Base-by-base conservation (phyloP, 1,139 yeast species). In the Geotrichum reessii region DNA sequence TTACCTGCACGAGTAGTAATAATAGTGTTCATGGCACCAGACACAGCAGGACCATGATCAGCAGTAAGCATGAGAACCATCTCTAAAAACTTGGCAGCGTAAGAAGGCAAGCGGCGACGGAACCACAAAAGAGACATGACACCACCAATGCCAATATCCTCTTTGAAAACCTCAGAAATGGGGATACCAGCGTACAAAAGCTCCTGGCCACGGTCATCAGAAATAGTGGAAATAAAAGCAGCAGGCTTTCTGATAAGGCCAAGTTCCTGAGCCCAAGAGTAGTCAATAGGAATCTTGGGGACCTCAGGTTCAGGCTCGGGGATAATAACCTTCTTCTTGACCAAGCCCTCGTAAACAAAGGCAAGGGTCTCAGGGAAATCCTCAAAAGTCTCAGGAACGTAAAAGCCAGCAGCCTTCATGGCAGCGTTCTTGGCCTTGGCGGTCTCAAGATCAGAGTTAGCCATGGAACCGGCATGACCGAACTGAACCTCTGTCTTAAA, bases 61-160 rank as follows among this genome's bases (percentile, higher is more conserved):
- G 80, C 80, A 50, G 80, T 77, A 47, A 76, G 71, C 80, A 77
- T 77, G 58, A 76, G 74, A 31, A 76, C 80, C 79, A 76, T 76
- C 64, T 76, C 80, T 55, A 76, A 66, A 66, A 76, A 76, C 73
- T 76, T 76, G 61, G 78, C 69, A 44, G 79, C 80, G 61, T 76
- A 76, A 46, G 71, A 63, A 31, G 80, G 80, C 57, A 76, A 66
- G 50, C 79, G 70, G 57, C 80, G 73, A 60, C 77, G 73, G 76
- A 76, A 76, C 80, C 80, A 76, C 64, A 76, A 67, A 53, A 76
- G 71, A 17, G 79, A 76, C 77, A 76, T 75, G 65, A 76, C 80
- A 68, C 80, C 80, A 56, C 80, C 80, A 50, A 76, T 74, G 54
- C 80, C 80, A 63, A 76, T 75, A 61, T 76, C 77, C 66, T 76